Evolutionary conservation across 495 filamentous ascomycete genomes (phyloP).

Genomic region (Sporormia fimetaria): DNA sequence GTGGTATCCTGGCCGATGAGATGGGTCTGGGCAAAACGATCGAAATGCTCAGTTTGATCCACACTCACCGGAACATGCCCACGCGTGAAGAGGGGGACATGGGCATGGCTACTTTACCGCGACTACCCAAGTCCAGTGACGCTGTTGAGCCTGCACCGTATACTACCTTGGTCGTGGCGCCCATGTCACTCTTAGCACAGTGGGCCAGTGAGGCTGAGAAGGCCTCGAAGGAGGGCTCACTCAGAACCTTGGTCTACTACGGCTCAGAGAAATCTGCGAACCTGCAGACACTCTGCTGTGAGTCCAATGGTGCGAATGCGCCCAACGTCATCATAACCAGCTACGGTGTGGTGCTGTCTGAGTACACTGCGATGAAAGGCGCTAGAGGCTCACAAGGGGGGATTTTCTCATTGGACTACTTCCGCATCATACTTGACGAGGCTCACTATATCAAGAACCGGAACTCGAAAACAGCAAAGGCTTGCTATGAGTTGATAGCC

Average conservation of each 20-base stretch:
- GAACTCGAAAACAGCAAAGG: slow-evolving; percentile 69
- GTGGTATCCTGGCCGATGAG: slow-evolving; percentile 85
- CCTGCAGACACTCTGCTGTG: slow-evolving; percentile 63
- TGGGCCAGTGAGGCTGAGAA: slow-evolving; percentile 94
- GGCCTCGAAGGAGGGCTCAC: slow-evolving; percentile 65
- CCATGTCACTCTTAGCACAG: slow-evolving; percentile 85
- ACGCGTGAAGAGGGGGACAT: slow-evolving; percentile 23
- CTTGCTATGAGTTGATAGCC: slow-evolving; percentile 79
- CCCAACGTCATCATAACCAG: slow-evolving; percentile 92
- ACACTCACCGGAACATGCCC: slow-evolving; percentile 61
- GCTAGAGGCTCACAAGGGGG: slow-evolving; percentile 53
- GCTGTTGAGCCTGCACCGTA: slow-evolving; percentile 59
- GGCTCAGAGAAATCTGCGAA: slow-evolving; percentile 70
- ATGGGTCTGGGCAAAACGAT: slow-evolving; percentile 86
- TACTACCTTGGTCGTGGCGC: slow-evolving; percentile 88
- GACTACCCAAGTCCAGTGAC: slow-evolving; percentile 43
- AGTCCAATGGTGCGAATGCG: slow-evolving; percentile 57
- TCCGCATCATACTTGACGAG: slow-evolving; percentile 89
- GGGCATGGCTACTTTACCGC: slow-evolving; percentile 46
- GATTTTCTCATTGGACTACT: slow-evolving; percentile 84
- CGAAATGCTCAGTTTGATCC: slow-evolving; percentile 90
- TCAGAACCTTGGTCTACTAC: slow-evolving; percentile 85
- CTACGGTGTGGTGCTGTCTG: slow-evolving; percentile 84
- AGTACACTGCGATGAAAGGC: slow-evolving; percentile 53
- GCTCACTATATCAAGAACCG: slow-evolving; percentile 91